These are phyloP conservation scores for Mycosphaerella sp. DNA, from an alignment of 2,329 filamentous ascomycete species.

Conservation along the genomic window DNA sequence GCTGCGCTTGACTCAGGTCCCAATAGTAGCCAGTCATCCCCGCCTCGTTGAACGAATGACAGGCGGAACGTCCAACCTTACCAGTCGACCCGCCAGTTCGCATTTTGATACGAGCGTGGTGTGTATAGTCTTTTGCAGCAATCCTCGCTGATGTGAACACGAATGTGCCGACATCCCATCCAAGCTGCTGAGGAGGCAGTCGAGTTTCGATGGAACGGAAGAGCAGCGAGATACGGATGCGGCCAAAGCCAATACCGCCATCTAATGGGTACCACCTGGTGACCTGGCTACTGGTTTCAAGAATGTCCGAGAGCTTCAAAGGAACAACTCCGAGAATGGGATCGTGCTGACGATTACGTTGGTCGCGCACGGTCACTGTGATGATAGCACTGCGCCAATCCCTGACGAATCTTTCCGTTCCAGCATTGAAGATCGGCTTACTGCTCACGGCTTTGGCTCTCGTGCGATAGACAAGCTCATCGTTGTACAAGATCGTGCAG, in stretches of 20 bases:
- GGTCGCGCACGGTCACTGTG: constrained; percentile 82
- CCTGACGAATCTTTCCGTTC: constrained; percentile 84
- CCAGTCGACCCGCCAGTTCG: constrained; percentile 80
- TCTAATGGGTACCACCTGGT: constrained; percentile 96
- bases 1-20: constrained; percentile 41
- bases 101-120: constrained; percentile 62
- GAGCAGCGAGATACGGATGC: constrained; percentile 78
- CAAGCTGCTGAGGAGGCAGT: constrained; percentile 76
- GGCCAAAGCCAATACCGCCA: constrained; percentile 83
- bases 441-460: constrained; percentile 88
- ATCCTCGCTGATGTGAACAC: constrained; percentile 73
- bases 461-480: constrained; percentile 88
- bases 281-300: constrained; percentile 78
- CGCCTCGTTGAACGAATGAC: constrained; percentile 53
- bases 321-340: constrained; percentile 90
- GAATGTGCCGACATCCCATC: constrained; percentile 94
- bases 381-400: constrained; percentile 88
- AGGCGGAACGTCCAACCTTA: constrained; percentile 59
- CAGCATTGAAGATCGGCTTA: constrained; percentile 95
- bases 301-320: constrained; percentile 77
- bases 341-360: constrained; percentile 84
- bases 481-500: constrained; percentile 86
- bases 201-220: constrained; percentile 85
- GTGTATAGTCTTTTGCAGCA: constrained; percentile 56
- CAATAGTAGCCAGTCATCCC: constrained; percentile 51